These are phyloP conservation scores for Neofusicoccum kwambonambiense DNA, from an alignment of 2,329 filamentous ascomycete genomes.

Conservation along the genomic window DNA sequence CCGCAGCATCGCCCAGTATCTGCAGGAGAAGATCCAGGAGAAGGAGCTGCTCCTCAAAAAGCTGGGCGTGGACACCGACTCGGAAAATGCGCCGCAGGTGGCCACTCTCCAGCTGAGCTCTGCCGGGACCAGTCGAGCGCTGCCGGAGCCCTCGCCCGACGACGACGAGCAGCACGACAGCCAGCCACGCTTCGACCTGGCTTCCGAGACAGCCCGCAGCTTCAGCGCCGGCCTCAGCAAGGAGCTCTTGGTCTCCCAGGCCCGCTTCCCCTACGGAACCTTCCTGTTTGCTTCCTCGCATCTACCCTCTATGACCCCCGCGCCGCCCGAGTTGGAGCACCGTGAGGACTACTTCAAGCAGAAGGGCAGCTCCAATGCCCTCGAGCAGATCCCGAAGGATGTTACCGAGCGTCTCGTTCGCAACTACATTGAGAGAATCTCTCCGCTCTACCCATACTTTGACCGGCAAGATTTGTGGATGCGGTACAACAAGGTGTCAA, in stretches of 20 bases:
- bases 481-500: not conserved
- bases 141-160: not conserved
- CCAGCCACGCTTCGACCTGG: slow-evolving; percentile 6
- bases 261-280: slow-evolving; percentile 13
- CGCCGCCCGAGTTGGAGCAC: not conserved
- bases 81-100: not conserved
- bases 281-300: slow-evolving; percentile 16
- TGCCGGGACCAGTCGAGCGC: not conserved
- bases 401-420: slow-evolving; percentile 10
- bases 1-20: slow-evolving; percentile 17
- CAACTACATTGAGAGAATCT: slow-evolving; percentile 15
- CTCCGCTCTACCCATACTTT: slow-evolving; percentile 8
- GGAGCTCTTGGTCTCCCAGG: slow-evolving; percentile 5
- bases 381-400: slow-evolving; percentile 12
- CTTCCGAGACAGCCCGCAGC: slow-evolving; percentile 6
- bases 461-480: slow-evolving; percentile 10
- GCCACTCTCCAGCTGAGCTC: not conserved
- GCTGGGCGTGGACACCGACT: slow-evolving; percentile 12
- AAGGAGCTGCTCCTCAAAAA: slow-evolving; percentile 14
- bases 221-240: slow-evolving; percentile 5
- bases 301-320: slow-evolving; percentile 2
- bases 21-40: slow-evolving; percentile 18
- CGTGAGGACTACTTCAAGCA: slow-evolving; percentile 11
- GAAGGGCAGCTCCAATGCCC: not conserved
- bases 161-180: not conserved